A percentile compares a stretch with the other conserved stretches of the same genome.
Evolutionary conservation across 495 filamentous ascomycete genomes (phyloP).

Genomic region (Xylaria castorea): DNA sequence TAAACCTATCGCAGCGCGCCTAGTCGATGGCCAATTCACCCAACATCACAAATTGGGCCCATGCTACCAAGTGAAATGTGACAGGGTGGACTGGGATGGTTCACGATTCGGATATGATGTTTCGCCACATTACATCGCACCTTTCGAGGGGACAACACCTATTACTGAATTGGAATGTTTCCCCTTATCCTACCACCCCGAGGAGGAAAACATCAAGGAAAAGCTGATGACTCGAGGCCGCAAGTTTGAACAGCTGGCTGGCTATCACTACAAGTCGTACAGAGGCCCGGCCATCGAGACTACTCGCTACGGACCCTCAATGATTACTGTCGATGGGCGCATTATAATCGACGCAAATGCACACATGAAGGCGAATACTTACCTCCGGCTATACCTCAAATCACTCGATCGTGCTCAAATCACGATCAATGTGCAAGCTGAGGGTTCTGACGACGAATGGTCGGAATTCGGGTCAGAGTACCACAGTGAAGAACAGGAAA

Average conservation of each 20-base stretch:
- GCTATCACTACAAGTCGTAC: constrained; percentile 68
- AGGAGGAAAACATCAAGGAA: constrained; percentile 47
- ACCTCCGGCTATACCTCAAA: background rate
- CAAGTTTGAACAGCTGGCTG: constrained; percentile 58
- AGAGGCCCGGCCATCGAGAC: constrained; percentile 49
- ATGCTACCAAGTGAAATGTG: constrained; percentile 49
- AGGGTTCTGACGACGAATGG: background rate
- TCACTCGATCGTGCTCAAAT: background rate
- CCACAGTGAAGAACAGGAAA: background rate
- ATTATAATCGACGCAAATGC: background rate
- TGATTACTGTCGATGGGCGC: constrained; percentile 6
- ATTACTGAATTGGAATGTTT: constrained; percentile 62
- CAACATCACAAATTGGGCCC: constrained; percentile 39
- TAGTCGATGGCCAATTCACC: constrained; percentile 41
- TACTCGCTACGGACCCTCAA: background rate
- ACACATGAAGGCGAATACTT: background rate
- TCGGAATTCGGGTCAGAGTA: background rate
- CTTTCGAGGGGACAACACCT: constrained; percentile 62
- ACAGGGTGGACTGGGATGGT: constrained; percentile 67
- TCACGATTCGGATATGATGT: constrained; percentile 59
- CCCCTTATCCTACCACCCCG: constrained; percentile 62
- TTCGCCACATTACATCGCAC: constrained; percentile 50
- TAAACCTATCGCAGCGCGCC: constrained; percentile 41
- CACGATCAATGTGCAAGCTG: background rate
- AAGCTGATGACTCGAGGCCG: constrained; percentile 55